phyloP scores from a whole-genome alignment of 163 green algal genomes.

The Coccomyxa subellipsoidea region DNA sequence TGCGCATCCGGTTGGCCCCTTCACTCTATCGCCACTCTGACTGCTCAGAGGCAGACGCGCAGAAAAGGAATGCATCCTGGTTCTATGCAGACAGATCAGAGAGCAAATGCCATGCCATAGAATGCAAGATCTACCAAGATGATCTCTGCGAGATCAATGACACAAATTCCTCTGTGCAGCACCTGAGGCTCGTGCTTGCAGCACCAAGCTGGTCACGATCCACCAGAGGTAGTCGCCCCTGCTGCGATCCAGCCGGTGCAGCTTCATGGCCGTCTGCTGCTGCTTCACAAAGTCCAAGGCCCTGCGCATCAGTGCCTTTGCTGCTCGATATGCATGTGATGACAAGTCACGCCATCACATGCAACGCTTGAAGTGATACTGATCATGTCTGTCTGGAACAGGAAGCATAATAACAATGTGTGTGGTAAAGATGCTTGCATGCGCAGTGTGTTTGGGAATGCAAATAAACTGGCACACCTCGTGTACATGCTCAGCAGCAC shows the following conservation, averaged over 20 bases:
- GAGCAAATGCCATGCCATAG: not conserved
- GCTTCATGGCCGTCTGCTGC: constrained; percentile 72
- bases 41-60: too few relatives aligned
- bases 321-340: too few relatives aligned
- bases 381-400: too few relatives aligned
- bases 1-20: too few relatives aligned
- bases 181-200: constrained; percentile 53
- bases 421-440: too few relatives aligned
- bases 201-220: constrained; percentile 50
- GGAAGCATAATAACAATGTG: too few relatives aligned
- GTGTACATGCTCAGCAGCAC: constrained; percentile 63
- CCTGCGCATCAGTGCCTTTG: too few relatives aligned
- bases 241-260: constrained; percentile 46
- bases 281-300: constrained; percentile 60
- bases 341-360: not conserved
- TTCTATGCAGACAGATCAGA: too few relatives aligned
- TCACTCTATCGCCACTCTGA: too few relatives aligned
- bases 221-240: constrained; percentile 63
- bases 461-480: constrained; percentile 30
- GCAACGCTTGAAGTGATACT: not conserved
- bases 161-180: not conserved
- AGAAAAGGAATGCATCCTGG: too few relatives aligned
- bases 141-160: too few relatives aligned
- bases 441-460: not conserved
- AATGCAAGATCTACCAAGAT: too few relatives aligned